These are phyloP conservation scores for Eucalyptus erythrocorys DNA, from an alignment of 345 rosid genomes.

Conservation along the genomic window DNA sequence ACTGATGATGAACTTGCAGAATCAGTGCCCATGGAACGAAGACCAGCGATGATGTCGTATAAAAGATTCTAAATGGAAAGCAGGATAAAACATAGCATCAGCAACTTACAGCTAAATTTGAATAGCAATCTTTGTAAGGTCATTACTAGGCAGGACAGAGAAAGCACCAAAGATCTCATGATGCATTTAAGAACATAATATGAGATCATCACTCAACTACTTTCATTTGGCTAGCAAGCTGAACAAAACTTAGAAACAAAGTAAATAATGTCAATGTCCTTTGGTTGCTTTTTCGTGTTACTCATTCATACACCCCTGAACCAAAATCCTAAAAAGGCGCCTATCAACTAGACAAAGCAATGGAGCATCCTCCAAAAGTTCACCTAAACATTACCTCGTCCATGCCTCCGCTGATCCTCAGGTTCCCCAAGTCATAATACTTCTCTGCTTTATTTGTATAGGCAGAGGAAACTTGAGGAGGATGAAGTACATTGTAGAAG, in stretches of 20 bases:
- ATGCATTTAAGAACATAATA: background rate
- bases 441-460: constrained; percentile 63
- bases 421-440: constrained; percentile 61
- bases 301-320: background rate
- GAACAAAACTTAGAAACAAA: background rate
- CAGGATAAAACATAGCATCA: background rate
- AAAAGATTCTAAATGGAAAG: constrained; percentile 45
- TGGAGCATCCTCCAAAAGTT: background rate
- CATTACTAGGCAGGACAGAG: background rate
- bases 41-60: constrained; percentile 72
- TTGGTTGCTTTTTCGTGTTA: background rate
- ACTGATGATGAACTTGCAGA: constrained; percentile 85
- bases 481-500: constrained; percentile 83
- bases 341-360: background rate
- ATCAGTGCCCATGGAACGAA: constrained; percentile 47
- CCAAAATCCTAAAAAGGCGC: background rate
- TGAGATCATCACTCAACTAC: background rate
- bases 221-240: background rate
- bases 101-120: background rate
- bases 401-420: constrained; percentile 38
- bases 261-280: background rate
- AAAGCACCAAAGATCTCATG: background rate
- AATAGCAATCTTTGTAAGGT: background rate
- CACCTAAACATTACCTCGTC: constrained; percentile 27
- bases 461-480: constrained; percentile 53